A percentile compares a stretch with the other conserved stretches of the same genome.
These are phyloP conservation scores for Fusarium sp. DNA, from an alignment of 2,329 filamentous ascomycete species.

Conservation along the genomic window DNA sequence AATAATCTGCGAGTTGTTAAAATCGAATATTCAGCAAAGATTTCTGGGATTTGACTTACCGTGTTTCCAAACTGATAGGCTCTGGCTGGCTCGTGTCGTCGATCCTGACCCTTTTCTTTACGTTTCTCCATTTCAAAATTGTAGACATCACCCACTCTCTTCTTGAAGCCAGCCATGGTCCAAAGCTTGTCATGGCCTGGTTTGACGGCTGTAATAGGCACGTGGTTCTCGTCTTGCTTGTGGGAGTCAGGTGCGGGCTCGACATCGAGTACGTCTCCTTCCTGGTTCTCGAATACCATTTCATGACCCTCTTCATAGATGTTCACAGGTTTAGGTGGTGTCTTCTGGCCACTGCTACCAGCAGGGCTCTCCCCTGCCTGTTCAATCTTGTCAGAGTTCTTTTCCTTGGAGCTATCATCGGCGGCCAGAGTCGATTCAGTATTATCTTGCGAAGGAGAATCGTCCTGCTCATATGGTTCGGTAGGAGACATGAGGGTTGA, in stretches of 20 bases:
- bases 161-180: slow-evolving; percentile 59
- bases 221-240: slow-evolving; percentile 28
- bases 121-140: slow-evolving; percentile 72
- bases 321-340: slow-evolving; percentile 61
- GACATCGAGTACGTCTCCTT: slow-evolving; percentile 85
- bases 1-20: slow-evolving; percentile 72
- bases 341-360: slow-evolving; percentile 36
- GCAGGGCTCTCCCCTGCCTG: slow-evolving; percentile 40
- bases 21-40: not conserved
- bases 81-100: slow-evolving; percentile 77
- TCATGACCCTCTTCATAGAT: slow-evolving; percentile 85
- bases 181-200: slow-evolving; percentile 46
- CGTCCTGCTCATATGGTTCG: slow-evolving; percentile 47
- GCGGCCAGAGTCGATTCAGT: slow-evolving; percentile 51
- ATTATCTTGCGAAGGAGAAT: slow-evolving; percentile 48
- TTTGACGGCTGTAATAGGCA: slow-evolving; percentile 38
- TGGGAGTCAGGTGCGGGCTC: slow-evolving; percentile 51
- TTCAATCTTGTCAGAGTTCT: slow-evolving; percentile 44
- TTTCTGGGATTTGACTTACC: slow-evolving; percentile 56
- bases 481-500: slow-evolving; percentile 39
- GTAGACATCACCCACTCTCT: slow-evolving; percentile 63
- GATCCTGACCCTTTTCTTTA: slow-evolving; percentile 72
- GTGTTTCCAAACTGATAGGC: slow-evolving; percentile 89
- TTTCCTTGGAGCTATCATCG: slow-evolving; percentile 51
- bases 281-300: slow-evolving; percentile 83